Conservation (phyloP, 1,284 basidiomycete species). For the Ganoderma lucidum region DNA sequence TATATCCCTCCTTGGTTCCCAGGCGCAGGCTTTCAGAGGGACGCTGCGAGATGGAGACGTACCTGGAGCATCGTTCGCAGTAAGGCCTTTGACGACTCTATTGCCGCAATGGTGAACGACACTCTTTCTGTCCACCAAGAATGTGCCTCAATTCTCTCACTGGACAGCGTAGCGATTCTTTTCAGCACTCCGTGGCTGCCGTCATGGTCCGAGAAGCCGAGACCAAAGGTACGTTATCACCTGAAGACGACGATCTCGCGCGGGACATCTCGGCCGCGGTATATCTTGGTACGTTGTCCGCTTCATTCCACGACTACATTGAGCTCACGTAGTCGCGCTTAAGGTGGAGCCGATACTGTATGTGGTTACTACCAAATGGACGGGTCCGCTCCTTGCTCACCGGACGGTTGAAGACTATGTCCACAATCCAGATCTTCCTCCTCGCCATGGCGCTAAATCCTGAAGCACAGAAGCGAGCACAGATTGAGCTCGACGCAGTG, state of each 20-base stretch:
- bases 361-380: not conserved
- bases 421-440: conserved; percentile 20
- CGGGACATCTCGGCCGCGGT: conserved; percentile 8
- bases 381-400: not conserved
- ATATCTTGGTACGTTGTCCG: conserved; percentile 13
- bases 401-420: conserved; percentile 7
- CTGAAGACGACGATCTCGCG: not conserved
- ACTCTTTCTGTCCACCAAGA: not conserved
- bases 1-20: conserved; percentile 26
- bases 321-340: not conserved
- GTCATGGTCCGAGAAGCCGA: not conserved
- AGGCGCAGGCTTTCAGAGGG: conserved; percentile 19
- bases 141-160: not conserved
- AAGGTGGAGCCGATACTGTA: conserved; percentile 15
- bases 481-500: conserved; percentile 40
- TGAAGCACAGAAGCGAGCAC: conserved; percentile 36
- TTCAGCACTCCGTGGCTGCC: not conserved
- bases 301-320: not conserved
- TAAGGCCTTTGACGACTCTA: conserved; percentile 1
- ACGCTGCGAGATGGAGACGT: conserved; percentile 10
- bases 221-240: not conserved
- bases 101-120: not conserved
- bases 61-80: not conserved
- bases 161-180: not conserved
- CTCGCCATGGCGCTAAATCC: conserved; percentile 36